phyloP scores from a whole-genome alignment of 2,329 filamentous ascomycete species.

The Verticillium dahliae region DNA sequence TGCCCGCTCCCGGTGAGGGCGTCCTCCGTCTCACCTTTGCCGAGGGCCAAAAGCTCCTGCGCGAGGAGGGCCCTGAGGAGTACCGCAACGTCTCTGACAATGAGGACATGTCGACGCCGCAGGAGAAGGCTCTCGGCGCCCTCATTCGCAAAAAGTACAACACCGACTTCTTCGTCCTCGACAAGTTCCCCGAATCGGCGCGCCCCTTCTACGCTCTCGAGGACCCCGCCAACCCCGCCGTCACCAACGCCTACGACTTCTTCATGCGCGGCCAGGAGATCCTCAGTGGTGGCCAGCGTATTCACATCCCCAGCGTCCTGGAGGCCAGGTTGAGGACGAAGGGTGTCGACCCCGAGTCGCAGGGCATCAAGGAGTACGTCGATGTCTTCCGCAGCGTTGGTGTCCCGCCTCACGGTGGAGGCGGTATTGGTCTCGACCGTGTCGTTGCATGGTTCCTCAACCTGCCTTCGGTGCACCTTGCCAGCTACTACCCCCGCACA shows the following conservation, averaged over 20 bases:
- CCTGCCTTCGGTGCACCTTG: slow-evolving; percentile 52
- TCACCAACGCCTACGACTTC: slow-evolving; percentile 70
- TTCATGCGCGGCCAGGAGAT: slow-evolving; percentile 94
- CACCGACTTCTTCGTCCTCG: slow-evolving; percentile 93
- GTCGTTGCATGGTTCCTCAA: slow-evolving; percentile 64
- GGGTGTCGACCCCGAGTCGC: slow-evolving; percentile 69
- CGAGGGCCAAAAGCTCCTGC: slow-evolving; percentile 70
- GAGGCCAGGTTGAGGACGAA: slow-evolving; percentile 70
- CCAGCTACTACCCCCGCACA: slow-evolving; percentile 52
- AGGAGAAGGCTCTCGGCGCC: slow-evolving; percentile 83
- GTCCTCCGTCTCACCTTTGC: slow-evolving; percentile 72
- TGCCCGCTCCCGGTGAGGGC: slow-evolving; percentile 68
- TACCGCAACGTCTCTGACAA: slow-evolving; percentile 63
- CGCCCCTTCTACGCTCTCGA: slow-evolving; percentile 91
- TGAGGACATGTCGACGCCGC: slow-evolving; percentile 73
- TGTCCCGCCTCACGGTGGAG: slow-evolving; percentile 84
- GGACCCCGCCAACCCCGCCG: slow-evolving; percentile 57
- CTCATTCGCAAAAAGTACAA: slow-evolving; percentile 83
- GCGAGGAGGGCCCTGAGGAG: slow-evolving; percentile 64
- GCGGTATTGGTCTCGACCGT: slow-evolving; percentile 83
- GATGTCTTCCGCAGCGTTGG: slow-evolving; percentile 75
- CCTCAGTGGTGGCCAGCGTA: slow-evolving; percentile 68
- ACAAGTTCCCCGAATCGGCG: slow-evolving; percentile 88
- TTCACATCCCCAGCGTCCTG: slow-evolving; percentile 71
- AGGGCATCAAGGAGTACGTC: slow-evolving; percentile 84